Base-by-base conservation (phyloP, 225 moss, liverwort and hornwort genomes). In the Takakia lepidozioides region DNA sequence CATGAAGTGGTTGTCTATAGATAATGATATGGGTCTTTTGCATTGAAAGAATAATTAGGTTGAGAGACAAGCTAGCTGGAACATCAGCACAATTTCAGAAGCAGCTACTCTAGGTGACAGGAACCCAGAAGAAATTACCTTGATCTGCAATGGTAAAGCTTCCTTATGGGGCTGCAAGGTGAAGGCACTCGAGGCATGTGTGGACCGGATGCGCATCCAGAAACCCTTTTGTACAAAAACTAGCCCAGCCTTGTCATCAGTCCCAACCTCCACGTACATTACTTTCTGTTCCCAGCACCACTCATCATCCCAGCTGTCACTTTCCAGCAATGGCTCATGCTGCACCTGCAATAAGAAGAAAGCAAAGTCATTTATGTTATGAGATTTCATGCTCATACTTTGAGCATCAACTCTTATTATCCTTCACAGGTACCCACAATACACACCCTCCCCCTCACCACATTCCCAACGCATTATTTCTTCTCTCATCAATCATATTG, bases 251-350 rank as follows among this genome's bases (percentile, higher is more conserved):
- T 75, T 41, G 53, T 86, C 83, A 43, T 68, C 72, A 43, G 59
- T 75, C 11, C 81, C 90, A 3, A 91, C 90, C 26, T 73, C 73
- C 34, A 84, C 57, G 40, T 78, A 63, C 36, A 86, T 38, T 36
- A 51, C 52, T 69, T 86, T 91, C 54, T 79, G 70, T 54, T 81
- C 78, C 91, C 91, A 91, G 61, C 86, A 91, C 91, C 91, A 91
- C 32, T 91, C 86, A 59, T 91, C 86, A 49, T 91, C 81, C 77
- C 78, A 67, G 45, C 15, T 67, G 41, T 57, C 65, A 38, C 58
- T 73, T 36, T 75, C 62, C 26, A 49, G 45, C 23, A 43, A 7
- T 15, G 78, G 59, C 22, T 60, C 64, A 54, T 84, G 81, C 25
- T 64, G 57, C 58, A 91, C 57, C 85, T 85, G 70, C 57, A 15